Base-by-base conservation (phyloP, 2,329 filamentous ascomycete species). In the Diaporthe caulivora region DNA sequence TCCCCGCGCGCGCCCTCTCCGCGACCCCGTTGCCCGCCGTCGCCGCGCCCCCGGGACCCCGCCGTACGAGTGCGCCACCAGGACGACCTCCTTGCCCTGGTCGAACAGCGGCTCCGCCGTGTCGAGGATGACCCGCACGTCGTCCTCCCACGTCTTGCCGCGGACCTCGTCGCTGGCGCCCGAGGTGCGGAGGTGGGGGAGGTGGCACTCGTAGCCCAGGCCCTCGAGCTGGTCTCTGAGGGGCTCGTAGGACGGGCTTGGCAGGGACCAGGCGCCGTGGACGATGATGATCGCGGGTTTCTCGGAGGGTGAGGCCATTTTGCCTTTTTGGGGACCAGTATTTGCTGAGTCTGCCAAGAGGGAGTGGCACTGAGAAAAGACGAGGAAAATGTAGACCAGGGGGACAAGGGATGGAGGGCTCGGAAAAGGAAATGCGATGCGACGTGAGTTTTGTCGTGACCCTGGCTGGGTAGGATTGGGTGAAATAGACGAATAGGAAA, bases 261-360 rank as follows among this genome's bases (percentile, higher is more conserved):
- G 62, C 24, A 67, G 44, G 47, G 62, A 67, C 62, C 62, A 67
- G 44, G 62, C 62, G 3, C 62, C 62, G n/a, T 67, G 62, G 47
- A 67, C 62, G n/a, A 67, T 53, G n/a, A 67, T 67, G 2, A 67
- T 67, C 24, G 62, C 62, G 62, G 62, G 62, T n/a, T 67, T 67
- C 31, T 51, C n/a, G 31, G 62, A 34, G 21, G 42, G 31, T 13
- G 15, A 17, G n/a, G 57, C 26, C 29, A 47, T 18, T 51, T 65
- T 37, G 2, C 10, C 17, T 18, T 44, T 44, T 62, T 7, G 21
- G 31, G 37, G 24, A 13, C n/a, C 44, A 47, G 62, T 10, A 53
- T 13, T 40, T 49, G 62, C 24, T 51, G 44, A 29, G 15, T 13
- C 37, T 24, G 44, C 13, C 57, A 42, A 24, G n/a, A 49, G 9